phyloP scores from a whole-genome alignment of 371 early-diverging fungal genomes.

The Sporodiniella umbellata region DNA sequence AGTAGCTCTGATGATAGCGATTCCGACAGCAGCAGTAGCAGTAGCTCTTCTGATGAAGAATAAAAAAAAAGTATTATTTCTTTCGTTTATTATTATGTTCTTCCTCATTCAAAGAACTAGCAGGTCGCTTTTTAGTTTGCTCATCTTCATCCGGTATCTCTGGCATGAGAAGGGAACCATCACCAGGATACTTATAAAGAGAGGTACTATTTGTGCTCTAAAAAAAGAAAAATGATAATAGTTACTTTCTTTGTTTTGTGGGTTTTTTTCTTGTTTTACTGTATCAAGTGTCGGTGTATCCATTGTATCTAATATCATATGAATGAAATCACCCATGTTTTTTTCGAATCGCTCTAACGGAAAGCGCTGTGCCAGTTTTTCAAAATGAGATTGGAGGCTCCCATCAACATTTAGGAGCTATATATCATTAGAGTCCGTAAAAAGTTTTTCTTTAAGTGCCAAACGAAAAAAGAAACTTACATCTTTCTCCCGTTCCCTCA shows the following conservation, averaged over 20 bases:
- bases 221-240: too few relatives aligned
- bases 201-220: constrained; percentile 4
- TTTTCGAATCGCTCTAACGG: constrained; percentile 45
- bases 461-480: constrained; percentile 8
- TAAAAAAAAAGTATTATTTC: not conserved
- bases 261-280: constrained; percentile 23
- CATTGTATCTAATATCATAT: constrained; percentile 40
- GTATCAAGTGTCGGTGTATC: constrained; percentile 40
- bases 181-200: constrained; percentile 44
- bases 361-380: constrained; percentile 45
- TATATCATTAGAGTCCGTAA: not conserved
- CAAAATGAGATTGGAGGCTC: constrained; percentile 48
- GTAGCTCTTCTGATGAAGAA: not conserved
- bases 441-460: too few relatives aligned
- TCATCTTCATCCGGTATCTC: constrained; percentile 25
- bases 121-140: constrained; percentile 1
- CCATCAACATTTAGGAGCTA: constrained; percentile 39
- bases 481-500: constrained; percentile 47
- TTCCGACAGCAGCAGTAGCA: not conserved
- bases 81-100: constrained; percentile 4
- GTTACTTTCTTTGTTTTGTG: not conserved
- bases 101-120: not conserved
- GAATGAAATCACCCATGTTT: constrained; percentile 45
- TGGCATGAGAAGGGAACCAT: constrained; percentile 43
- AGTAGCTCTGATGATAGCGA: not conserved